Percentiles rank a stretch among this genome's conserved stretches.
These are phyloP conservation scores for Jaminaea rosea DNA, from an alignment of 1,284 basidiomycete genomes.

Conservation along the genomic window DNA sequence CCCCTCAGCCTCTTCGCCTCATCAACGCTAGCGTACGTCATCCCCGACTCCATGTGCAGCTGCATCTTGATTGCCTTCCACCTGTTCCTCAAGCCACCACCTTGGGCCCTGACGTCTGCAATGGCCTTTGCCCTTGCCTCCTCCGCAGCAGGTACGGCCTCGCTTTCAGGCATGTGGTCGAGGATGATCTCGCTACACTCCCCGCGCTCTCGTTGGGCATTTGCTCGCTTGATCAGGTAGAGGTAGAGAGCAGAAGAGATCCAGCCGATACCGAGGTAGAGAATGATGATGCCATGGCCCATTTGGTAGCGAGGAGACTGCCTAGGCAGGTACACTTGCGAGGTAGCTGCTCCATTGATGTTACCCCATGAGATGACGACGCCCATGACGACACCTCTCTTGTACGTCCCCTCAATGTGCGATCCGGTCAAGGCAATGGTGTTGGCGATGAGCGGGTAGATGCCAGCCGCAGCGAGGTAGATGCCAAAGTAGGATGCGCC, in stretches of 20 bases:
- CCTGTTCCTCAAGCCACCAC: slow-evolving; percentile 9
- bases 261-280: slow-evolving; percentile 62
- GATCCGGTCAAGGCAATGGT: slow-evolving; percentile 64
- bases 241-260: slow-evolving; percentile 53
- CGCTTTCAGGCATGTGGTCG: slow-evolving; percentile 9
- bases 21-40: slow-evolving; percentile 23
- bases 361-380: slow-evolving; percentile 42
- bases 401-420: slow-evolving; percentile 66
- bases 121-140: slow-evolving; percentile 15
- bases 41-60: slow-evolving; percentile 9
- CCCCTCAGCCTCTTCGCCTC: slow-evolving; percentile 30
- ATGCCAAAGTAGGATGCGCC: slow-evolving; percentile 62
- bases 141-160: slow-evolving; percentile 10
- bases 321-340: slow-evolving; percentile 57
- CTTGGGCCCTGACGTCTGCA: slow-evolving; percentile 11
- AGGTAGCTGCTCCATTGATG: slow-evolving; percentile 56
- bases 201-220: slow-evolving; percentile 57
- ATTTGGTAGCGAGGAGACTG: slow-evolving; percentile 61
- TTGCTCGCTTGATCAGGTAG: slow-evolving; percentile 56
- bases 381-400: slow-evolving; percentile 62
- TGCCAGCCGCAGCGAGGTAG: slow-evolving; percentile 51
- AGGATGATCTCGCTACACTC: slow-evolving; percentile 61
- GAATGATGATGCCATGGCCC: slow-evolving; percentile 60
- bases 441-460: slow-evolving; percentile 51
- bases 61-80: slow-evolving; percentile 1